Base-by-base conservation (phyloP, 2,329 filamentous ascomycete species). In the Hypoxylon sp. region DNA sequence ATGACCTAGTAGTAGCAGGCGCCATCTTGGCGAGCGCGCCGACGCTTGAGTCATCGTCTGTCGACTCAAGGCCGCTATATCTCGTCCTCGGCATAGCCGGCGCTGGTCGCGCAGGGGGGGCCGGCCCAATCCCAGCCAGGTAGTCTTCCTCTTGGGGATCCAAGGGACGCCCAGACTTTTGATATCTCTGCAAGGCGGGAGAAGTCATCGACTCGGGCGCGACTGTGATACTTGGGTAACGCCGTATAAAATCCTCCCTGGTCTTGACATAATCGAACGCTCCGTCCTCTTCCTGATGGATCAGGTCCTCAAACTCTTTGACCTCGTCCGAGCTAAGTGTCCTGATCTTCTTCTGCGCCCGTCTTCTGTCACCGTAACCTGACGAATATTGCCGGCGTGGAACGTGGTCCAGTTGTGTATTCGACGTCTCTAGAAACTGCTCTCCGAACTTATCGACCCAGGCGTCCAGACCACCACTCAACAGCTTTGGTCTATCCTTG, bases 381-480 rank as follows among this genome's bases (percentile, higher is more conserved):
- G 58, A 58, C 10, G 59, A 45, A 43, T 57, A 58, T 7, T 50
- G 51, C 51, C 49, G 26, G 11, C 33, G 41, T 31, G 60, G 6
- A n/a, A 18, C 37, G 24, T 47, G 33, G n/a, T 42, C 55, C 17
- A 63, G 24, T 40, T 56, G 48, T 4, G 62, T 69, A 54, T 62
- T 48, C 13, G 79, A 81, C 9, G 75, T 76, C 55, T 80, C 77
- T 7, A 87, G 77, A 1, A 89, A 87, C 49, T 87, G 82, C 10
- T 79, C 76, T 2, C 95, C 94, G 67, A 97, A 81, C n/a, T 95
- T 75, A 67, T 95, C 88, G 15, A 87, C 78, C 95, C 95, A 99
- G 3, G 92, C 90, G 66, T 93, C 86, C 9, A 99, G 74, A 0
- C 95, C 95, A 15, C 95, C 95, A 48, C 84, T 79, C 1, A 99